These are phyloP conservation scores for Naegleria gruberi DNA, from an alignment of 208 protist species.

Conservation along the genomic window DNA sequence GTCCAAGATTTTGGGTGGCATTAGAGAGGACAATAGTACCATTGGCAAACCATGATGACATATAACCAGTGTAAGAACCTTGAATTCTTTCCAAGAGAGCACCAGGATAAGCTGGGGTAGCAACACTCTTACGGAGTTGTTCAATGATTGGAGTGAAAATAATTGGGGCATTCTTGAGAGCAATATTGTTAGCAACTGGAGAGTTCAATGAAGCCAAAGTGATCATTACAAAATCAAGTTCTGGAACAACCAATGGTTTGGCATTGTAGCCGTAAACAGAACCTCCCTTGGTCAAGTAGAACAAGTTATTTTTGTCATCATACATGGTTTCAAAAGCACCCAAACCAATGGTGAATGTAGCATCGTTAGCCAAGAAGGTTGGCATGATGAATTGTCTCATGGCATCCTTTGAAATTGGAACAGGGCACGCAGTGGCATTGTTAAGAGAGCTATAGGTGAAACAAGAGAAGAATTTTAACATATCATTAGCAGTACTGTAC, in stretches of 20 bases:
- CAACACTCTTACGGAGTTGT: neutral
- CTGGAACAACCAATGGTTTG: neutral
- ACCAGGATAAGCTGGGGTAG: neutral
- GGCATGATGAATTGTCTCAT: neutral
- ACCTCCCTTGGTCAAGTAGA: neutral
- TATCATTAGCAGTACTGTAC: neutral
- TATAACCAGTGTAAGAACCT: neutral
- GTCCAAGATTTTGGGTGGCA: neutral
- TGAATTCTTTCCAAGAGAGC: neutral
- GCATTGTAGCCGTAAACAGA: neutral
- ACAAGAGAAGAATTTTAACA: neutral
- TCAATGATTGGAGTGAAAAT: neutral
- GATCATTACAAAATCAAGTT: neutral
- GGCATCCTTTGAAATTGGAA: neutral
- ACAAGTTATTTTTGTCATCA: neutral
- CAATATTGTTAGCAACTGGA: neutral
- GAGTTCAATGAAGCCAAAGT: neutral
- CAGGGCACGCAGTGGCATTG: too few species aligned
- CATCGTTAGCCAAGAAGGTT: neutral
- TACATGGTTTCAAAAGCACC: too few species aligned
- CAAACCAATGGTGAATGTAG: neutral
- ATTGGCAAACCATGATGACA: neutral
- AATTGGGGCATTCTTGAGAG: neutral
- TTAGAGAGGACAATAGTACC: neutral
- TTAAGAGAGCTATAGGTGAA: neutral